Evolutionary conservation across 2,329 filamentous ascomycete species (phyloP).

Genomic region (Diplocarpon rosae): DNA sequence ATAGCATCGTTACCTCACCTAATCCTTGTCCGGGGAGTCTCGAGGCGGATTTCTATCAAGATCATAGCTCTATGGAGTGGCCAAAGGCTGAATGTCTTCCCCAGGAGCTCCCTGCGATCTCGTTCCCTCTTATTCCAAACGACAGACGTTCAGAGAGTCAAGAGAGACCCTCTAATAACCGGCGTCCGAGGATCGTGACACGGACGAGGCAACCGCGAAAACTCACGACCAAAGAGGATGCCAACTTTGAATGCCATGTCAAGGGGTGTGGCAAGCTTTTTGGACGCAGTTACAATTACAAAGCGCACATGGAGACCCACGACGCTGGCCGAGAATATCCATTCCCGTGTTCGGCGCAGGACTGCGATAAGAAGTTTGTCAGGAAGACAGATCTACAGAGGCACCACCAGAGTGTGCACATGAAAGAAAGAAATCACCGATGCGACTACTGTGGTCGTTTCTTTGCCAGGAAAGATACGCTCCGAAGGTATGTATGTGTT

Average conservation of each 20-base stretch:
- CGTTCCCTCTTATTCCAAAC: conserved; percentile 21
- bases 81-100: conserved; percentile 22
- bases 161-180: conserved; percentile 15
- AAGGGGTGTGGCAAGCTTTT: conserved; percentile 68
- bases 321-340: conserved; percentile 62
- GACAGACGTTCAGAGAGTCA: conserved; percentile 22
- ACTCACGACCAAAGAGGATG: conserved; percentile 55
- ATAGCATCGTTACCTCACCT: conserved; percentile 15
- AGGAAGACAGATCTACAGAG: conserved; percentile 67
- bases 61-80: conserved; percentile 20
- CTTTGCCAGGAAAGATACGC: conserved; percentile 73
- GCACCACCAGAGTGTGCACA: conserved; percentile 57
- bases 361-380: conserved; percentile 67
- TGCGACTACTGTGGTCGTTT: conserved; percentile 60
- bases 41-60: conserved; percentile 22
- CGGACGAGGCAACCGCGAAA: conserved; percentile 33
- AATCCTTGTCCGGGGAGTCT: conserved; percentile 22
- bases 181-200: conserved; percentile 18
- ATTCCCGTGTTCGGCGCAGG: conserved; percentile 52
- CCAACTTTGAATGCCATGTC: conserved; percentile 57
- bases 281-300: conserved; percentile 76
- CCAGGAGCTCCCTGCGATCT: conserved; percentile 22
- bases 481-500: conserved; percentile 50
- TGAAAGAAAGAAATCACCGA: conserved; percentile 57
- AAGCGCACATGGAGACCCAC: conserved; percentile 77